These are phyloP conservation scores for Thuidium tamariscinum DNA, from an alignment of 225 moss, liverwort and hornwort species.

Conservation along the genomic window DNA sequence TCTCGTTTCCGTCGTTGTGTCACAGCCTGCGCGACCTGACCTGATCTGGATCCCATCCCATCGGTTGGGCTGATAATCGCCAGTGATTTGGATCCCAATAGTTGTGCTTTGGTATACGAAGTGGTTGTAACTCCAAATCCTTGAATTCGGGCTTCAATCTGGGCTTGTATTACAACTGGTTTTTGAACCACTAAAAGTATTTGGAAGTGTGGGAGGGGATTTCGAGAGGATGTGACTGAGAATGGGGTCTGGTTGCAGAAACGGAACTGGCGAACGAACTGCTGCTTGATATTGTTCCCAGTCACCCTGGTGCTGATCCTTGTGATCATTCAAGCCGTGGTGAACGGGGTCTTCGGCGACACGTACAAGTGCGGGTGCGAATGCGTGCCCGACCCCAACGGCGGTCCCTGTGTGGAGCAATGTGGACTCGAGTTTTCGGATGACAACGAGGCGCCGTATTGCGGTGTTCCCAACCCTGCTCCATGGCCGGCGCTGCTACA, in stretches of 20 bases:
- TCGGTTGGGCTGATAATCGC: neutral
- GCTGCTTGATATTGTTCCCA: constrained; percentile 61
- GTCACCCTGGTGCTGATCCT: constrained; percentile 47
- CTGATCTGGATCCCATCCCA: neutral
- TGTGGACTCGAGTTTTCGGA: constrained; percentile 53
- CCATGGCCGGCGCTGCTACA: constrained; percentile 75
- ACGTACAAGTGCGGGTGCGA: constrained; percentile 63
- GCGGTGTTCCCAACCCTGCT: constrained; percentile 36
- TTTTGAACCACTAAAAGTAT: neutral
- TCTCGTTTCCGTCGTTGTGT: neutral
- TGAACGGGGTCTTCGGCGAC: constrained; percentile 10
- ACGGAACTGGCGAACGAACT: constrained; percentile 75
- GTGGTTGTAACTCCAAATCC: neutral
- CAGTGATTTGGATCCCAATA: neutral
- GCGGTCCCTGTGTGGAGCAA: neutral
- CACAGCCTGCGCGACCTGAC: neutral
- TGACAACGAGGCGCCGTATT: constrained; percentile 32
- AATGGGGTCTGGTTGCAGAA: constrained; percentile 29
- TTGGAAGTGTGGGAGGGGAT: neutral
- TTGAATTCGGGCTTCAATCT: neutral
- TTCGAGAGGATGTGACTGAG: neutral
- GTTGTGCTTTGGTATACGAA: neutral
- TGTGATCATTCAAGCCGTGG: constrained; percentile 26
- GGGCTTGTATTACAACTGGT: neutral
- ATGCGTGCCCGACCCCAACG: constrained; percentile 11